Conservation (phyloP, 1,139 yeast genomes). For the Blastobotrys serpentis region DNA sequence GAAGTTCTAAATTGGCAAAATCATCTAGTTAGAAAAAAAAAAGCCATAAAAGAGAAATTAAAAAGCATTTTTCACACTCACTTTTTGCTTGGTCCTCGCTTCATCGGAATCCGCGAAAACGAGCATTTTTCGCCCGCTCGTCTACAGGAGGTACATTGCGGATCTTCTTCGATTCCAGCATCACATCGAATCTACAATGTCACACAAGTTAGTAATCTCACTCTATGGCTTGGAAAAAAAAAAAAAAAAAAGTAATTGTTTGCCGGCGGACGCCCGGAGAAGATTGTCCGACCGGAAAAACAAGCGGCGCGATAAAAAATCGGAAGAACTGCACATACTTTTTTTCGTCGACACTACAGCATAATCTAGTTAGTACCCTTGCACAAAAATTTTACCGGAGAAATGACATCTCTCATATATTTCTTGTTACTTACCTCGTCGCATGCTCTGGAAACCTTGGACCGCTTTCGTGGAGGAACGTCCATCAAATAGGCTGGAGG, state of each 20-base stretch:
- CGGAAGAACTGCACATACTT: constrained; percentile 35
- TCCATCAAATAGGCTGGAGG: constrained; percentile 12
- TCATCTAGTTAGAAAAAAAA: too few relatives aligned
- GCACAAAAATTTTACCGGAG: neutral
- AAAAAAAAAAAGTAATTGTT: too few relatives aligned
- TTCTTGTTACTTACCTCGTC: constrained; percentile 43
- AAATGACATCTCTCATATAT: too few relatives aligned
- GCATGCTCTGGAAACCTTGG: constrained; percentile 46
- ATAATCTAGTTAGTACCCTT: neutral
- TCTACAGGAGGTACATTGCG: constrained; percentile 41
- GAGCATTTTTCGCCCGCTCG: constrained; percentile 42
- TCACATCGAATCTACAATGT: constrained; percentile 42
- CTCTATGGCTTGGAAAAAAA: too few relatives aligned
- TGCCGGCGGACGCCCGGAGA: neutral
- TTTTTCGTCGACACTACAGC: constrained; percentile 39
- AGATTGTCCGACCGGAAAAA: constrained; percentile 14
- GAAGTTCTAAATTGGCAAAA: constrained; percentile 1
- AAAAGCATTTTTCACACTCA: constrained; percentile 8
- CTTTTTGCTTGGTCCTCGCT: constrained; percentile 45
- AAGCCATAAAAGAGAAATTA: constrained; percentile 2
- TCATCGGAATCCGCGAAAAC: constrained; percentile 44
- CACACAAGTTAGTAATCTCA: too few relatives aligned
- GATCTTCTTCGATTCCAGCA: constrained; percentile 35
- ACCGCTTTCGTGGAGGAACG: constrained; percentile 40
- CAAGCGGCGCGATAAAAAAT: constrained; percentile 11